Conservation (phyloP, 2,329 filamentous ascomycete genomes). For the Penicillium sp. region DNA sequence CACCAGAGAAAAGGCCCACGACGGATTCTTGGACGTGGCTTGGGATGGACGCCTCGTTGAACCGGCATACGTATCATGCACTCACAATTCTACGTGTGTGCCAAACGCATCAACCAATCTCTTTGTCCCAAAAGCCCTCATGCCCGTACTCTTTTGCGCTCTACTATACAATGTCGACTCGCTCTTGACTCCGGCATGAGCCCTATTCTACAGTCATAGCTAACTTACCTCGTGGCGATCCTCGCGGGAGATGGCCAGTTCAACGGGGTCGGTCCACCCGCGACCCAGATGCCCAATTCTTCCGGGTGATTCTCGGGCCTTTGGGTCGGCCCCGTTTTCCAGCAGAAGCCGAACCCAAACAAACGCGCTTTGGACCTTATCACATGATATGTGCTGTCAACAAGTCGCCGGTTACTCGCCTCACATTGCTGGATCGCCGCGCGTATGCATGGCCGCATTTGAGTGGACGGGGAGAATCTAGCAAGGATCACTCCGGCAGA, state of each 20-base stretch:
- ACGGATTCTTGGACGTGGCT: background rate
- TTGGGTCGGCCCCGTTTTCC: background rate
- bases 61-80: background rate
- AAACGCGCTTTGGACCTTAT: background rate
- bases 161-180: background rate
- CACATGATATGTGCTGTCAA: background rate
- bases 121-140: background rate
- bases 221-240: background rate
- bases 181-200: background rate
- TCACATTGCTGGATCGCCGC: background rate
- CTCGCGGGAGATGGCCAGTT: background rate
- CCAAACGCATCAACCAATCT: background rate
- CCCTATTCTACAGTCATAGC: background rate
- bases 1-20: background rate
- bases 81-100: background rate
- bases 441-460: background rate
- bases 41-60: background rate
- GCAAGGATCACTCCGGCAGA: background rate
- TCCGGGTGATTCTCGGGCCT: background rate
- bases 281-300: background rate
- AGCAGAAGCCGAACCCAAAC: background rate
- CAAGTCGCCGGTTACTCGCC: background rate
- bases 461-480: background rate
- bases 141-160: background rate
- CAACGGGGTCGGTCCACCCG: background rate